A percentile compares a stretch with the other conserved stretches of the same genome.
Conservation (phyloP, 2,329 filamentous ascomycete genomes). For the Diaporthe velutina region DNA sequence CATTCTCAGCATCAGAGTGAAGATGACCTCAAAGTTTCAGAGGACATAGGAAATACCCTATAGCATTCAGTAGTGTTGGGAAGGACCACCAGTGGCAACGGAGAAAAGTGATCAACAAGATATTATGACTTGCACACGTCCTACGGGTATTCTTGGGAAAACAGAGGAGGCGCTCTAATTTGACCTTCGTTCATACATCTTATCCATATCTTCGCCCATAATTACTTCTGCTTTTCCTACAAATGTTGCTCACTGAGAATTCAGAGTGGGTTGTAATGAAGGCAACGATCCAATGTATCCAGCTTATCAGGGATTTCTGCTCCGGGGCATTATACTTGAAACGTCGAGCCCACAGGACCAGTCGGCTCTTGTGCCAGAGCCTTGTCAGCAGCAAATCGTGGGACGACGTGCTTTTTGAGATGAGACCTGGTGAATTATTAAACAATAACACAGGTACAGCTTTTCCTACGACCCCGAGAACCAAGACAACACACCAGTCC, state of each 20-base stretch:
- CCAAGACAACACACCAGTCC: slow-evolving; percentile 5
- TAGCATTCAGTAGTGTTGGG: not conserved
- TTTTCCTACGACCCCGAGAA: slow-evolving; percentile 11
- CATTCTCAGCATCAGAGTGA: not conserved
- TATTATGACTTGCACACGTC: not conserved
- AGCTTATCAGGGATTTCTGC: not conserved
- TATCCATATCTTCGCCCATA: not conserved
- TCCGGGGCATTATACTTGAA: no score
- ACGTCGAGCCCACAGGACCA: not conserved
- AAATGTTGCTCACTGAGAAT: not conserved
- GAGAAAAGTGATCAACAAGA: not conserved
- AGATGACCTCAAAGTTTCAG: no score
- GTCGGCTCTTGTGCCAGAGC: not conserved
- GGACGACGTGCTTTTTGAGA: not conserved
- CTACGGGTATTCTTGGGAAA: not conserved
- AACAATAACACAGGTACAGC: not conserved
- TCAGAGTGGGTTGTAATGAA: not conserved
- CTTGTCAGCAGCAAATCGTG: not conserved
- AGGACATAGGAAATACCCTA: no score
- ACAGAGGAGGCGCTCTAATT: not conserved
- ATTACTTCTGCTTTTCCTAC: not conserved
- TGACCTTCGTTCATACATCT: not conserved
- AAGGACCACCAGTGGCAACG: not conserved
- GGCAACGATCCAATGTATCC: not conserved
- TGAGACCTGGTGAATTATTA: not conserved